Evolutionary conservation across 352 stramenopile genomes (phyloP).

Genomic region (Phytophthora uliginosa): DNA sequence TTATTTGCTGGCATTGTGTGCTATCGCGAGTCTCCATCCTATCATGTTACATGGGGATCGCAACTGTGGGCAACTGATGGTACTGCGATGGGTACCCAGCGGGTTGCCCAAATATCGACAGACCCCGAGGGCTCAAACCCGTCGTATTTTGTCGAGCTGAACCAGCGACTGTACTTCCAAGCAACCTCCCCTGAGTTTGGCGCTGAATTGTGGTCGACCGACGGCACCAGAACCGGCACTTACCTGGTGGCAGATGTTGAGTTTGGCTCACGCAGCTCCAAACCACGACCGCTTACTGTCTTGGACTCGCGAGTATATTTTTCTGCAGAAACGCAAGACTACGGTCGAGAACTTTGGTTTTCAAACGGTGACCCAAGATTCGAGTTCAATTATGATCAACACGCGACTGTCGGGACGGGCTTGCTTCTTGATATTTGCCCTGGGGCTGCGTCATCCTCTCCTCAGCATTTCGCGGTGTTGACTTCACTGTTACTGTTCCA

Average conservation of each 20-base stretch:
- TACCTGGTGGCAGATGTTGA: conserved; percentile 67
- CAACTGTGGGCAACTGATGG: conserved; percentile 92
- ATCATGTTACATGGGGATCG: conserved; percentile 30
- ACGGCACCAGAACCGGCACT: conserved; percentile 68
- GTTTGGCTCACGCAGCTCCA: conserved; percentile 46
- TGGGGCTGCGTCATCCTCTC: conserved; percentile 57
- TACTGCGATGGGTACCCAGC: conserved; percentile 64
- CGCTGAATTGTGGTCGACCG: conserved; percentile 79
- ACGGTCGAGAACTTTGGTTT: conserved; percentile 71
- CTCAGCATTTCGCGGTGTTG: conserved; percentile 57
- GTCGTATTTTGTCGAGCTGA: conserved; percentile 50
- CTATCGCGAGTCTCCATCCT: conserved; percentile 37
- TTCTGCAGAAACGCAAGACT: conserved; percentile 46
- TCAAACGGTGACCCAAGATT: conserved; percentile 51
- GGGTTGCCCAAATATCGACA: conserved; percentile 60
- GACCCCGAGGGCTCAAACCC: conserved; percentile 39
- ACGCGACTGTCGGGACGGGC: conserved; percentile 38
- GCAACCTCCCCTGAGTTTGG: conserved; percentile 62
- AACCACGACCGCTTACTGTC: conserved; percentile 50
- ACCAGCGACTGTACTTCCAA: conserved; percentile 73
- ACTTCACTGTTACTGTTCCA: conserved; percentile 74
- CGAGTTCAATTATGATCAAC: conserved; percentile 43
- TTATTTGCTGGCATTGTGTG: conserved; percentile 89
- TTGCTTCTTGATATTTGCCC: conserved; percentile 75
- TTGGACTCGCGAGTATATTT: conserved; percentile 60